Base-by-base conservation (phyloP, 257 asterid genomes). In the Lithospermum erythrorhizon region DNA sequence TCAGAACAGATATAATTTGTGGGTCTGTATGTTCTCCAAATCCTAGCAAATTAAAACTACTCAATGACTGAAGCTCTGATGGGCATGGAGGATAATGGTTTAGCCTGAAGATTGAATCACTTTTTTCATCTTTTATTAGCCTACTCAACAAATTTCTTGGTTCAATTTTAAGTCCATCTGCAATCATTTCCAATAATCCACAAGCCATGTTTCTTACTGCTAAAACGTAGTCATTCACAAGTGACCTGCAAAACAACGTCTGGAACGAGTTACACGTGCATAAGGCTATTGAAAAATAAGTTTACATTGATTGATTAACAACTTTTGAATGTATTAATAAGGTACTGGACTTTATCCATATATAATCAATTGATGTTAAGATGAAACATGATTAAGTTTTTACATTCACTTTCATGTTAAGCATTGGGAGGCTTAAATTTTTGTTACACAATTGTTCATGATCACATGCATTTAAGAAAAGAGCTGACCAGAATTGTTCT, bases 11-110 rank as follows among this genome's bases (percentile, higher is more conserved):
- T 56, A 68, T 56, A 0, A 68, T 49, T 48, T 68, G 73, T 62
- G 69, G 69, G 57, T 69, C 74, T n/a, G 74, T 69, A 21, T 69
- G 74, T 30, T 69, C 74, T 58, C 74, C 74, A 69, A 71, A 71
- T 22, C 75, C 75, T 27, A 71, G 32, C 55, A 71, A 29, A 55
- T 59, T 61, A 17, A 57, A 27, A 6, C 59, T 60, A 59, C 71
- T 61, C 64, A 47, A 61, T 47, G 60, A 60, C 57, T 55, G 60
- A 62, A 71, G 55, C 51, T 71, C 68, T 53, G 66, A 21, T 61
- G 67, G 57, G 54, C 66, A 54, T 45, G 67, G 71, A 6, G 65
- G 71, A 35, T 71, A 71, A 30, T 71, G 71, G 37, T 71, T 71
- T 49, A 71, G n/a, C 64, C 75, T 65, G 47, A 71, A 65, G 23